Evolutionary conservation across 495 filamentous ascomycete genomes (phyloP).

Genomic region (Aspergillus funiculosus): DNA sequence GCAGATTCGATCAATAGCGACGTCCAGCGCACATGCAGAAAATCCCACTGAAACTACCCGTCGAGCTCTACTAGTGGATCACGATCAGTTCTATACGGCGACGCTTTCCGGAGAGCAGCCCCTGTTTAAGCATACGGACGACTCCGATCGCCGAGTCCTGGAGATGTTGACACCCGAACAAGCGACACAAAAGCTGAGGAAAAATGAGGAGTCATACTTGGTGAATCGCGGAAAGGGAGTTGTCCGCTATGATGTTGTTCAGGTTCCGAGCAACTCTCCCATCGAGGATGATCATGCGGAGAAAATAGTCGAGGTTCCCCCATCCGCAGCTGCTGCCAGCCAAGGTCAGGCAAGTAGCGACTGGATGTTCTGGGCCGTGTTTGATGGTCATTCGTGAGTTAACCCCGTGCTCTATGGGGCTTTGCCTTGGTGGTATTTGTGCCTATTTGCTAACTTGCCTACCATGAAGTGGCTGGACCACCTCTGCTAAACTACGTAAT

Average conservation of each 20-base stretch:
- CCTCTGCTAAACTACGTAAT: slow-evolving; percentile 91
- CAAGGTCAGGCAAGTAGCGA: slow-evolving; percentile 60
- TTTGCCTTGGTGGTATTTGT: not conserved
- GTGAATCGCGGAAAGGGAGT: slow-evolving; percentile 89
- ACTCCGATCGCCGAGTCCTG: slow-evolving; percentile 71
- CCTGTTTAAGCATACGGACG: slow-evolving; percentile 78
- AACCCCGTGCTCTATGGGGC: not conserved
- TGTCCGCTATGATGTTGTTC: slow-evolving; percentile 90
- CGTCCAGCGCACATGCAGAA: slow-evolving; percentile 31
- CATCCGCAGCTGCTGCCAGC: slow-evolving; percentile 45
- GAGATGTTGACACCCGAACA: slow-evolving; percentile 97
- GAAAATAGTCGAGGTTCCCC: slow-evolving; percentile 87
- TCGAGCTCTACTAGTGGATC: slow-evolving; percentile 63
- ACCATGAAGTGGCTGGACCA: slow-evolving; percentile 81
- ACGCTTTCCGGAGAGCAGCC: slow-evolving; percentile 75
- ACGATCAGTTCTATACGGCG: slow-evolving; percentile 77
- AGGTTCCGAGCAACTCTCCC: slow-evolving; percentile 91
- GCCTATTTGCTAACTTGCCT: slow-evolving; percentile 14
- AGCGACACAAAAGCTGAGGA: slow-evolving; percentile 80
- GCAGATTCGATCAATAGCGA: slow-evolving; percentile 25
- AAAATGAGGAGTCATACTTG: slow-evolving; percentile 83
- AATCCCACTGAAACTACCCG: slow-evolving; percentile 29
- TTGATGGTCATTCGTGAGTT: slow-evolving; percentile 88
- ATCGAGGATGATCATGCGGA: slow-evolving; percentile 98
- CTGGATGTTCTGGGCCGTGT: slow-evolving; percentile 99